Conservation (phyloP, 345 rosid species). For the Aurinia saxatilis region DNA sequence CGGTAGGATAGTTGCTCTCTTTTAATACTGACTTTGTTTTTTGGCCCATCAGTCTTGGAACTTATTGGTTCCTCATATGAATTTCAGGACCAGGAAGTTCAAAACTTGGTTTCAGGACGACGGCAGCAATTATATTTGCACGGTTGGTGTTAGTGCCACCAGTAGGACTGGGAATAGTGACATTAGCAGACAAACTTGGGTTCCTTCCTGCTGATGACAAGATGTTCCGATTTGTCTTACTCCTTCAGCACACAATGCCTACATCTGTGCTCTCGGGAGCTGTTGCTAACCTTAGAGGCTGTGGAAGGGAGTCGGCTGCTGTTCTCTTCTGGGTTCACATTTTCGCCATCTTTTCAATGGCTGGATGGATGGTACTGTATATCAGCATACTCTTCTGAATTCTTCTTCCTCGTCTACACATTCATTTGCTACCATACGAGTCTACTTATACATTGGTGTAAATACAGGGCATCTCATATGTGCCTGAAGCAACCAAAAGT, state of each 20-base stretch:
- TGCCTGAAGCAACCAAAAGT: slow-evolving; percentile 13
- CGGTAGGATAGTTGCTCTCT: slow-evolving; percentile 41
- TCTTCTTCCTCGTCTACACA: not conserved
- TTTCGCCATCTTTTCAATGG: slow-evolving; percentile 87
- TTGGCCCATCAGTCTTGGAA: not conserved
- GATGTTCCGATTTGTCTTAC: slow-evolving; percentile 90
- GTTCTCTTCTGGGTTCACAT: slow-evolving; percentile 97
- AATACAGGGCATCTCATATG: slow-evolving; percentile 17
- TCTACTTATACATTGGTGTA: not conserved
- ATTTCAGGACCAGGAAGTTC: slow-evolving; percentile 93
- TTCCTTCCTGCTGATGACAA: slow-evolving; percentile 87
- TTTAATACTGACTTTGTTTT: not conserved
- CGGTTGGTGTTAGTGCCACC: slow-evolving; percentile 87
- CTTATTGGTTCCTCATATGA: slow-evolving; percentile 4
- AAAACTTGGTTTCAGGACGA: slow-evolving; percentile 86
- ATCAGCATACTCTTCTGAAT: slow-evolving; percentile 69
- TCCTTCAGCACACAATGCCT: slow-evolving; percentile 96
- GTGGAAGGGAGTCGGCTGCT: slow-evolving; percentile 97
- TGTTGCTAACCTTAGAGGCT: slow-evolving; percentile 88
- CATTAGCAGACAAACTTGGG: slow-evolving; percentile 93
- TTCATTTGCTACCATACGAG: not conserved
- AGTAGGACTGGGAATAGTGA: slow-evolving; percentile 83
- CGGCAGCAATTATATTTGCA: slow-evolving; percentile 72
- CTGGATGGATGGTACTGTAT: slow-evolving; percentile 88
- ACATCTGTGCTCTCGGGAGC: slow-evolving; percentile 98